Evolutionary conservation across 2,329 filamentous ascomycete genomes (phyloP).

Genomic region (Alternaria postmessia): DNA sequence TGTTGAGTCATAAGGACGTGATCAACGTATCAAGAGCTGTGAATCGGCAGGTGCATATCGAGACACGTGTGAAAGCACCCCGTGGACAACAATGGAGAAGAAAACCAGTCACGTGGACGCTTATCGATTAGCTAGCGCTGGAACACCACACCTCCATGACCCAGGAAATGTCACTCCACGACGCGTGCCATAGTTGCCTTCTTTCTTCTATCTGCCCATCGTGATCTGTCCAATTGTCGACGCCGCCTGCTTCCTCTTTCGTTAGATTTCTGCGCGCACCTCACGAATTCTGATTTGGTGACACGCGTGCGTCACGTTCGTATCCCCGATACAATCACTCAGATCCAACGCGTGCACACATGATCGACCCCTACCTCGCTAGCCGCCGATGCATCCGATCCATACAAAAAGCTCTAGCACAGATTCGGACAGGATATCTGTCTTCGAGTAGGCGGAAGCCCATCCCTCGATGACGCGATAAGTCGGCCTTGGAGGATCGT

Average conservation of each 20-base stretch:
- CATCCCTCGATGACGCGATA: background rate
- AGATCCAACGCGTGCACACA: background rate
- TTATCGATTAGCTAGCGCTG: conserved; percentile 19
- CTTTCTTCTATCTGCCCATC: background rate
- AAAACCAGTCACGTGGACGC: background rate
- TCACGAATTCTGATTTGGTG: background rate
- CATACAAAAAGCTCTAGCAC: background rate
- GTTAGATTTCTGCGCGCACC: background rate
- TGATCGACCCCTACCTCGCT: background rate
- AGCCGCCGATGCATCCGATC: background rate
- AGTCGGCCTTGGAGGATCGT: background rate
- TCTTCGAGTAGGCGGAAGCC: background rate
- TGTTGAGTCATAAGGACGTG: background rate
- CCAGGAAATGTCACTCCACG: conserved; percentile 16
- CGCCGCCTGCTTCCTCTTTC: background rate
- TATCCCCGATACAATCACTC: background rate
- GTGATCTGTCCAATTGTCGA: background rate
- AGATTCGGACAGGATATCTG: background rate
- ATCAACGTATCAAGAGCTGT: background rate
- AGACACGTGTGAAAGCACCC: background rate
- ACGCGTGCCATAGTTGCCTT: conserved; percentile 10
- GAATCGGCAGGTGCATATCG: background rate
- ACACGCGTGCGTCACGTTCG: conserved; percentile 4
- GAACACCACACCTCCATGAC: conserved; percentile 1
- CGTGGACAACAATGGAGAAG: background rate